Evolutionary conservation across 2,329 filamentous ascomycete species (phyloP).

Genomic region (Ramularia endophylla): DNA sequence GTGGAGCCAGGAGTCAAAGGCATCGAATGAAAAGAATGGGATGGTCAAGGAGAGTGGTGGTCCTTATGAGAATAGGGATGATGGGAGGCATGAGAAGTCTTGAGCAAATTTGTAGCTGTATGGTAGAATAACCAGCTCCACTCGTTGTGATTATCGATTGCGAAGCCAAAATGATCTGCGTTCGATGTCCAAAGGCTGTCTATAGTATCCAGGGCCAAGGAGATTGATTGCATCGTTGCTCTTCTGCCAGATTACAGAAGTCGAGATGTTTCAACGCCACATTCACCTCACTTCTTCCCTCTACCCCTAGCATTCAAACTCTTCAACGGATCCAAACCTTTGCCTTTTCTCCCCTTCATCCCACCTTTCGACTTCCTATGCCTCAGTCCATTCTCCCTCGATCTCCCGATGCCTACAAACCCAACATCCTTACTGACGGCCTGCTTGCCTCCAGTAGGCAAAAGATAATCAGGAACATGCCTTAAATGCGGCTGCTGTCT

Average conservation of each 20-base stretch:
- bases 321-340: slow-evolving; percentile 78
- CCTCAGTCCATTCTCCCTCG: slow-evolving; percentile 45
- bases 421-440: slow-evolving; percentile 61
- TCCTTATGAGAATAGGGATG: slow-evolving; percentile 32
- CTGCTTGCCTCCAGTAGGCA: slow-evolving; percentile 68
- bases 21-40: slow-evolving; percentile 52
- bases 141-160: too few relatives aligned
- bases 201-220: too few relatives aligned
- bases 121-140: too few relatives aligned
- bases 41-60: slow-evolving; percentile 44
- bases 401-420: slow-evolving; percentile 62
- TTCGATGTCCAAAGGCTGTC: too few relatives aligned
- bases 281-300: slow-evolving; percentile 27
- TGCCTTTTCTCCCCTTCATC: slow-evolving; percentile 46
- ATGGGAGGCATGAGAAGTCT: slow-evolving; percentile 31
- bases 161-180: too few relatives aligned
- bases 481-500: slow-evolving; percentile 83
- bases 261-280: not conserved
- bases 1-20: slow-evolving; percentile 53
- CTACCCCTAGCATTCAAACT: slow-evolving; percentile 60
- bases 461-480: slow-evolving; percentile 88
- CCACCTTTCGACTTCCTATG: slow-evolving; percentile 37
- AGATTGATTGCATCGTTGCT: too few relatives aligned
- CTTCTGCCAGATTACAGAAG: slow-evolving; percentile 5
- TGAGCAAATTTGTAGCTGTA: too few relatives aligned